Evolutionary conservation across 2,329 filamentous ascomycete genomes (phyloP).

Genomic region (Cladosporium sp.): DNA sequence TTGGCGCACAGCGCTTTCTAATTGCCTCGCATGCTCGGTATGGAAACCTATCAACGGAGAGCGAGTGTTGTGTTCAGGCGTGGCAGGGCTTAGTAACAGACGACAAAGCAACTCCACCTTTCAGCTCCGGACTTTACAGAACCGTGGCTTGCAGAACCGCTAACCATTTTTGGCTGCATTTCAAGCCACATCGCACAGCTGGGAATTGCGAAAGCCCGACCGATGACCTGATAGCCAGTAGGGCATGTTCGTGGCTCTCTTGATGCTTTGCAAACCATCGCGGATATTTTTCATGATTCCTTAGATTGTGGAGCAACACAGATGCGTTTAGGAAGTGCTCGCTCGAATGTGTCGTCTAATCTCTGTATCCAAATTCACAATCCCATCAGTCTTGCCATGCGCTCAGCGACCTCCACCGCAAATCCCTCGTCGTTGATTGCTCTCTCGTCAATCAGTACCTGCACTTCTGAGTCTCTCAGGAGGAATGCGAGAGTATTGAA

Average conservation of each 20-base stretch:
- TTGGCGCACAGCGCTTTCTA: no score
- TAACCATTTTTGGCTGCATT: no score
- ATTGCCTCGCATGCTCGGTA: no score
- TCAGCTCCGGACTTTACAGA: not conserved
- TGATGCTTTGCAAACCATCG: no score
- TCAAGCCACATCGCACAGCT: no score
- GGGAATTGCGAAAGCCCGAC: no score
- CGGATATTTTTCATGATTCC: no score
- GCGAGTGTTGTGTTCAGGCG: not conserved
- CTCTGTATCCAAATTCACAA: not conserved
- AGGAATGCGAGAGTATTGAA: conserved; percentile 47
- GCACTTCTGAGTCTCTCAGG: conserved; percentile 47
- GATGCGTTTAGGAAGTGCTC: no score
- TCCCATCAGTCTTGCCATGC: conserved; percentile 23
- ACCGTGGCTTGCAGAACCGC: not conserved
- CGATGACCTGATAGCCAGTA: no score
- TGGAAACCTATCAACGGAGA: not conserved
- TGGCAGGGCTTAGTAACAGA: not conserved
- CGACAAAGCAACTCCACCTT: not conserved
- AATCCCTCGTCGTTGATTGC: conserved; percentile 55
- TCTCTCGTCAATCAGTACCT: conserved; percentile 48
- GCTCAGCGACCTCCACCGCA: conserved; percentile 45
- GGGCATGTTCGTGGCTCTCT: no score
- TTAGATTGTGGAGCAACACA: no score
- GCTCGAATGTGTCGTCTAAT: no score